Conservation (phyloP, 2,329 filamentous ascomycete genomes). For the Whalleya microplaca region DNA sequence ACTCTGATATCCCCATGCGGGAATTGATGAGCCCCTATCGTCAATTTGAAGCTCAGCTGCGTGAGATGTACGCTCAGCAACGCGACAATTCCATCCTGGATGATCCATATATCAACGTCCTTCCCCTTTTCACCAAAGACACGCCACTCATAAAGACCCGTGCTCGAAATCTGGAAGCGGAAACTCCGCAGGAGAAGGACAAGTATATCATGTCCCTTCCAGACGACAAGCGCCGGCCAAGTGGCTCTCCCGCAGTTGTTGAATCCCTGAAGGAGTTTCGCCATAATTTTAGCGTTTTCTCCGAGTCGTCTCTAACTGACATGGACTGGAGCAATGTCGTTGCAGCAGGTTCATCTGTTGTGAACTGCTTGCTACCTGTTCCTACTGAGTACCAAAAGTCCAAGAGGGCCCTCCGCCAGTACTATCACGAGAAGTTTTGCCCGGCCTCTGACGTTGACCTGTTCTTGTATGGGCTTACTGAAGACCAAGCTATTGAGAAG, state of each 20-base stretch:
- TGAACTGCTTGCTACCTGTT: slow-evolving; percentile 76
- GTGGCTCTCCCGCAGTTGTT: slow-evolving; percentile 71
- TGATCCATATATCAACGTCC: slow-evolving; percentile 63
- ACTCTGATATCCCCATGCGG: slow-evolving; percentile 56
- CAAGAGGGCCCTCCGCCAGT: slow-evolving; percentile 68
- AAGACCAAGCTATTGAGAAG: slow-evolving; percentile 79
- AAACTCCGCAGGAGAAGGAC: slow-evolving; percentile 63
- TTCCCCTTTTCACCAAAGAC: slow-evolving; percentile 66
- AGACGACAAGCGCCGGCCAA: slow-evolving; percentile 61
- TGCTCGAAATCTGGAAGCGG: slow-evolving; percentile 60
- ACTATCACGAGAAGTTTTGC: slow-evolving; percentile 60
- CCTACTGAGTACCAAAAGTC: slow-evolving; percentile 63
- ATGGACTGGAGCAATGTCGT: slow-evolving; percentile 84
- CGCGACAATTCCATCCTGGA: slow-evolving; percentile 60
- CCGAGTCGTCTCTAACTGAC: slow-evolving; percentile 74
- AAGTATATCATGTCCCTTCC: slow-evolving; percentile 72
- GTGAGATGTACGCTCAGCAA: slow-evolving; percentile 71
- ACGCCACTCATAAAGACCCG: slow-evolving; percentile 63
- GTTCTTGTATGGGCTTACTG: slow-evolving; percentile 79
- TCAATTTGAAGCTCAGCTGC: slow-evolving; percentile 67
- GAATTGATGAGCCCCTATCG: slow-evolving; percentile 69
- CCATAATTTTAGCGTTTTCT: slow-evolving; percentile 80
- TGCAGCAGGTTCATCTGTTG: slow-evolving; percentile 78
- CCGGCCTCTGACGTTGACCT: slow-evolving; percentile 87
- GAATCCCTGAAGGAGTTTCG: slow-evolving; percentile 70